Evolutionary conservation across 768 basidiomycete genomes (phyloP).

Genomic region (Lactifluus volemus): DNA sequence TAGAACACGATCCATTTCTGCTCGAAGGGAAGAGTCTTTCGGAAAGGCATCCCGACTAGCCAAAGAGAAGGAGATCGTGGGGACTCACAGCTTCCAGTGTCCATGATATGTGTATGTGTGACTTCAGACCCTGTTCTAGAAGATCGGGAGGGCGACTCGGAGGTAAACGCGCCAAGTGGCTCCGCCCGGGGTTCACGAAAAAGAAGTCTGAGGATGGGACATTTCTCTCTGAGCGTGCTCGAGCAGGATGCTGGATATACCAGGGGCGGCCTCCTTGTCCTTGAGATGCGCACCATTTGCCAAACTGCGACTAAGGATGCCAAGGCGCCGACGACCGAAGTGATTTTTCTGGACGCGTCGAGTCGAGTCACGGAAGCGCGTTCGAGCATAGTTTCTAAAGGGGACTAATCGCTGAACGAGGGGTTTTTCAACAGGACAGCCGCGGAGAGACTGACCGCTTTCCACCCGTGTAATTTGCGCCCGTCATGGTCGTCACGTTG

Average conservation of each 20-base stretch:
- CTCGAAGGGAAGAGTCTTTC: slow-evolving; percentile 2
- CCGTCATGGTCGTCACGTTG: slow-evolving; percentile 6
- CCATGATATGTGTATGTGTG: not conserved
- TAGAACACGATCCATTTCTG: slow-evolving; percentile 10
- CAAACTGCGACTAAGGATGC: slow-evolving; percentile 13
- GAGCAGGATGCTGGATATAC: not conserved
- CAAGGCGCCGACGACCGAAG: slow-evolving; percentile 17
- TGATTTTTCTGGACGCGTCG: slow-evolving; percentile 18
- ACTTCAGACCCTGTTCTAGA: not conserved
- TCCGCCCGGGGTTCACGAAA: not conserved
- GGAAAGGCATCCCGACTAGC: not conserved
- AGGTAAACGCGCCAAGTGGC: not conserved
- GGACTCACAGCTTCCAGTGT: not conserved
- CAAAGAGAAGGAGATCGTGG: not conserved
- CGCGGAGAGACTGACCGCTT: slow-evolving; percentile 6
- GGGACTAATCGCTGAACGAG: not conserved
- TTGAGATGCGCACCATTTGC: not conserved
- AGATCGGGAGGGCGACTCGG: not conserved
- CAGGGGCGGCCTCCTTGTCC: not conserved
- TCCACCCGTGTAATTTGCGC: slow-evolving; percentile 19
- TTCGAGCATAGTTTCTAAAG: slow-evolving; percentile 16
- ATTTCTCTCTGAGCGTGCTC: slow-evolving; percentile 12
- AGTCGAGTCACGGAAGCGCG: slow-evolving; percentile 15
- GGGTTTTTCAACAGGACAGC: not conserved
- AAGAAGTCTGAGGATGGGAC: not conserved